These are phyloP conservation scores for Rhizophlyctis rosea DNA, from an alignment of 192 early-diverging fungal species.

Conservation along the genomic window DNA sequence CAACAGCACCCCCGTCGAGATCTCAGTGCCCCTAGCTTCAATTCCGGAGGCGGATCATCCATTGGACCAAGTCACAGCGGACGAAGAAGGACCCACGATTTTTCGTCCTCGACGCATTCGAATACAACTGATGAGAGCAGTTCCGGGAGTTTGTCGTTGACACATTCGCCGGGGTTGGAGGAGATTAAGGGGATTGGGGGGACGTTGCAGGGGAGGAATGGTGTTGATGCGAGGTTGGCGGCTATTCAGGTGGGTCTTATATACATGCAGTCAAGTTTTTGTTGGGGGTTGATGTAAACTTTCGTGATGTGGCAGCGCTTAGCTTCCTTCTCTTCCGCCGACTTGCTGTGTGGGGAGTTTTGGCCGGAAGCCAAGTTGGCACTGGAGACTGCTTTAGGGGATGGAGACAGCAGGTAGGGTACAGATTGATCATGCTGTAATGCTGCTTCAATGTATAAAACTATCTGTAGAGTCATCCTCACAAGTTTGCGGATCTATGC, in stretches of 20 bases:
- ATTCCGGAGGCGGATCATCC: no score
- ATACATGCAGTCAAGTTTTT: no score
- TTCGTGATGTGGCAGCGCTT: slow-evolving; percentile 24
- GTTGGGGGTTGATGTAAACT: neutral
- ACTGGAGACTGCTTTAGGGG: slow-evolving; percentile 33
- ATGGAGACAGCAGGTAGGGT: slow-evolving; percentile 38
- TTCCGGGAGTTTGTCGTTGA: slow-evolving; percentile 27
- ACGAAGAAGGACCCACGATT: slow-evolving; percentile 14
- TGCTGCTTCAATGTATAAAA: neutral
- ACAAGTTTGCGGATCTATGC: slow-evolving; percentile 39
- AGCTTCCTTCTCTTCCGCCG: slow-evolving; percentile 36
- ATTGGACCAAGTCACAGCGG: no score
- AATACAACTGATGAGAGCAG: slow-evolving; percentile 38
- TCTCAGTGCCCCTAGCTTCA: no score
- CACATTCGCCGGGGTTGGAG: slow-evolving; percentile 28
- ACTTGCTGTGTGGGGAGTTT: slow-evolving; percentile 50
- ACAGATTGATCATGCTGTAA: neutral
- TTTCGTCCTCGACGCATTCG: slow-evolving; percentile 39
- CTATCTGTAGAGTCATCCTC: slow-evolving; percentile 24
- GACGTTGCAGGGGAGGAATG: slow-evolving; percentile 34
- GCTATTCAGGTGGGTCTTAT: slow-evolving; percentile 38
- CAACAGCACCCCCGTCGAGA: no score
- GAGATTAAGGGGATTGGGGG: slow-evolving; percentile 34
- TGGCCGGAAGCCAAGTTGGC: slow-evolving; percentile 42
- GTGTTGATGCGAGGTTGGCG: slow-evolving; percentile 26